Percentiles rank a stretch among this genome's conserved stretches.
Evolutionary conservation across 805 yeast species (phyloP).

Genomic region (Ogataea degrootiae): DNA sequence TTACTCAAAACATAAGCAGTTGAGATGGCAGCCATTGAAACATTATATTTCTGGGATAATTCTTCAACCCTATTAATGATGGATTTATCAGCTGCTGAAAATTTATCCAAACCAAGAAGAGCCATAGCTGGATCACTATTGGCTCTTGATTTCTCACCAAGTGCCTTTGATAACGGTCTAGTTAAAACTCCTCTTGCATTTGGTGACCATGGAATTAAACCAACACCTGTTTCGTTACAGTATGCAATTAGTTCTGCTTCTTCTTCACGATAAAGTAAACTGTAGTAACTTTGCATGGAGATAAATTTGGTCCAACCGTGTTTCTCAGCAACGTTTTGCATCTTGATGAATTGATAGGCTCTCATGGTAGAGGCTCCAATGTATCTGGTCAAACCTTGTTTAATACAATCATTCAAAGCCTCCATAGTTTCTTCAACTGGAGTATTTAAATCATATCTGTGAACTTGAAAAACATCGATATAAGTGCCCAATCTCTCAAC

Average conservation of each 20-base stretch:
- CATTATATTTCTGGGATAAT: slow-evolving; percentile 39
- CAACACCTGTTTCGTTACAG: slow-evolving; percentile 48
- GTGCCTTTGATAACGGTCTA: slow-evolving; percentile 31
- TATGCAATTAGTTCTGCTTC: slow-evolving; percentile 55
- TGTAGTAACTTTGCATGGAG: slow-evolving; percentile 52
- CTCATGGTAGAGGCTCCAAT: slow-evolving; percentile 61
- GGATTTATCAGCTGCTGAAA: slow-evolving; percentile 20
- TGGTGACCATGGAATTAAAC: slow-evolving; percentile 58
- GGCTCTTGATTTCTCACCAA: neutral
- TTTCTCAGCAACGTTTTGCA: slow-evolving; percentile 52
- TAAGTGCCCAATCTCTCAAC: slow-evolving; percentile 45
- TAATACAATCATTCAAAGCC: slow-evolving; percentile 47
- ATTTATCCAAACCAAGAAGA: slow-evolving; percentile 2
- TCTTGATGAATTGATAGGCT: slow-evolving; percentile 45
- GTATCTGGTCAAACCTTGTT: slow-evolving; percentile 43
- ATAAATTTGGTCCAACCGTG: slow-evolving; percentile 53
- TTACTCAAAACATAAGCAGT: slow-evolving; percentile 49
- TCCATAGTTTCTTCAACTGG: slow-evolving; percentile 51
- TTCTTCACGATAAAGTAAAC: slow-evolving; percentile 53
- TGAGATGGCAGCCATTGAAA: slow-evolving; percentile 47
- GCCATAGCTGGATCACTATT: too few relatives aligned
- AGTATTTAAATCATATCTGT: slow-evolving; percentile 42
- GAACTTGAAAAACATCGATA: slow-evolving; percentile 51
- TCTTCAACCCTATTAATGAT: slow-evolving; percentile 48
- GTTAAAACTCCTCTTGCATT: slow-evolving; percentile 49